Evolutionary conservation across 306 rosid species (phyloP).

Genomic region (Castanea sativa): DNA sequence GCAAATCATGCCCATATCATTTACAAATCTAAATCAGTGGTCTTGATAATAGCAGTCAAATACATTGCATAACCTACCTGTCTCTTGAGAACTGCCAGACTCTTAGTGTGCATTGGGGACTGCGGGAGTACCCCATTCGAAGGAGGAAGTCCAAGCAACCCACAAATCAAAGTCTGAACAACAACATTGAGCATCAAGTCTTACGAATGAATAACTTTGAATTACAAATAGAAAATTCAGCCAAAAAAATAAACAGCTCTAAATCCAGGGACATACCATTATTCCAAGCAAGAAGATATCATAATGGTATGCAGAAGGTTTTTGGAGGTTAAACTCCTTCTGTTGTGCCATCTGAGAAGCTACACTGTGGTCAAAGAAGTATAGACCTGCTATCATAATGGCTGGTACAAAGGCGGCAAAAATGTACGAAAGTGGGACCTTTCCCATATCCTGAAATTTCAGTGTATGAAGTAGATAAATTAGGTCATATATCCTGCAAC

Average conservation of each 20-base stretch:
- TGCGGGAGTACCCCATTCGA: slow-evolving; percentile 96
- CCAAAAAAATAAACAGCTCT: slow-evolving; percentile 2
- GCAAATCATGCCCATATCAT: slow-evolving; percentile 44
- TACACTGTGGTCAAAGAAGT: slow-evolving; percentile 85
- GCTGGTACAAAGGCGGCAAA: slow-evolving; percentile 81
- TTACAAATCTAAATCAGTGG: slow-evolving; percentile 56
- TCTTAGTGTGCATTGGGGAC: slow-evolving; percentile 97
- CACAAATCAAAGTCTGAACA: slow-evolving; percentile 77
- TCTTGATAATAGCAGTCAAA: slow-evolving; percentile 38
- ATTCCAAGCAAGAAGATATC: slow-evolving; percentile 72
- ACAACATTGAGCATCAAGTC: slow-evolving; percentile 54
- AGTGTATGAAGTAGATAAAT: not conserved
- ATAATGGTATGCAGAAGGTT: slow-evolving; percentile 83
- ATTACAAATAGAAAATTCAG: not conserved
- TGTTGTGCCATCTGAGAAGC: slow-evolving; percentile 91
- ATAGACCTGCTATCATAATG: slow-evolving; percentile 77
- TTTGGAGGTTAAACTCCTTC: slow-evolving; percentile 84
- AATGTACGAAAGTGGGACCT: slow-evolving; percentile 57
- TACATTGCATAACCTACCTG: slow-evolving; percentile 43
- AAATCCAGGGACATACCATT: slow-evolving; percentile 38
- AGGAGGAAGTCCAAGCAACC: slow-evolving; percentile 83
- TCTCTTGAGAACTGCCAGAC: slow-evolving; percentile 76
- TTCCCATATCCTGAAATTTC: slow-evolving; percentile 63
- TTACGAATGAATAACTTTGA: slow-evolving; percentile 70
- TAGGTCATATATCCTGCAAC: not conserved